Base-by-base conservation (phyloP, 2,329 filamentous ascomycete genomes). In the Botryotinia calthae region DNA sequence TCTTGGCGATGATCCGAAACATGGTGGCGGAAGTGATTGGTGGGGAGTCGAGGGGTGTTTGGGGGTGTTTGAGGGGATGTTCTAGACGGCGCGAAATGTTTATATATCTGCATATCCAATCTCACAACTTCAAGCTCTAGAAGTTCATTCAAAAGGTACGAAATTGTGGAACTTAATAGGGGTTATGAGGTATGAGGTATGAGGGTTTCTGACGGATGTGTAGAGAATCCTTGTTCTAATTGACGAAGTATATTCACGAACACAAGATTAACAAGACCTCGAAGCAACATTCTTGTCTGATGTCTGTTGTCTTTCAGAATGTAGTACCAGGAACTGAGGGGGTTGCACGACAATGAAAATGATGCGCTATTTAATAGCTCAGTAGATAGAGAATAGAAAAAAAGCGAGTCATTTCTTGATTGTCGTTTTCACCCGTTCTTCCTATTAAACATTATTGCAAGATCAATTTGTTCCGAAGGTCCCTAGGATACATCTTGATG, bases 1-100 rank as follows among this genome's bases (percentile, higher is more conserved):
- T 42, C 65, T 56, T 56, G 65, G 65, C 25, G 34, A 42, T 56
- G 65, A 67, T 31, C 25, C 34, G 65, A 68, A 68, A 68, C 65
- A 20, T 28, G 25, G 48, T 67, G 64, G 64, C 48, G 46, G 46
- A 67, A 67, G 48, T 9, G 64, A 67, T 67, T 31, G 64, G 64
- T 28, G 9, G 25, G 46, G 25, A 54, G 16, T 48, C 16, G 28
- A 65, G 42, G 20, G 28, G n/a, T 48, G 28, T 54, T 28, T 31
- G 34, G 40, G 37, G 28, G n/a, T 48, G 28, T 54, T 28, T 31
- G 34, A n/a, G 37, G 37, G 5, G 58, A 6, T 42, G 16, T 12
- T 63, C 37, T 44, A 42, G 37, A 63, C 37, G 25, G 25, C 61
- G 61, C 16, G 61, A 63, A n/a, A n/a, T n/a, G 8, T 20, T 6